These are phyloP conservation scores for Phytophthora pseudosyringae DNA, from an alignment of 352 stramenopile genomes.

Conservation along the genomic window DNA sequence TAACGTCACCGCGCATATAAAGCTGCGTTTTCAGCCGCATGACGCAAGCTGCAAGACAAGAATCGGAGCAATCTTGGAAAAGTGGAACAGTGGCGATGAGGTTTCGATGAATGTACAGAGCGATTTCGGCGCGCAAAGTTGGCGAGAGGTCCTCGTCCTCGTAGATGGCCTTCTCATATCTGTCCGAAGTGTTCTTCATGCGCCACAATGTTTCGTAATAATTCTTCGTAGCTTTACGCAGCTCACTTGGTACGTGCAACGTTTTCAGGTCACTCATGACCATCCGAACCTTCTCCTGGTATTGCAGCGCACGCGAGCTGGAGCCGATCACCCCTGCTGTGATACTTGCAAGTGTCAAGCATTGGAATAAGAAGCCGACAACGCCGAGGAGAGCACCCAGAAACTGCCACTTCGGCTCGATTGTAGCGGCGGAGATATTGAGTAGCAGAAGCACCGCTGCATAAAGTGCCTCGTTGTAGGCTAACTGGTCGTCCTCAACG, in stretches of 20 bases:
- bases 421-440: conserved; percentile 53
- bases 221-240: conserved; percentile 56
- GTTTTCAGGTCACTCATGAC: conserved; percentile 75
- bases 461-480: conserved; percentile 61
- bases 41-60: conserved; percentile 57
- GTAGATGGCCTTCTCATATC: conserved; percentile 75
- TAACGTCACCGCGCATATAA: conserved; percentile 65
- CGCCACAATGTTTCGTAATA: conserved; percentile 76
- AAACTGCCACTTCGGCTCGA: conserved; percentile 50
- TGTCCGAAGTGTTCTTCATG: conserved; percentile 73
- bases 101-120: conserved; percentile 64
- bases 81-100: conserved; percentile 61
- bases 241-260: conserved; percentile 55
- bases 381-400: conserved; percentile 46
- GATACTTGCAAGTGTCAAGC: conserved; percentile 59
- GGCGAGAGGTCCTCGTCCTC: conserved; percentile 69
- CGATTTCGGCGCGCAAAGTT: conserved; percentile 59
- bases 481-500: conserved; percentile 42
- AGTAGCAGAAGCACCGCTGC: conserved; percentile 51
- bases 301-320: conserved; percentile 56
- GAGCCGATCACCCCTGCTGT: conserved; percentile 57
- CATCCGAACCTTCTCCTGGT: conserved; percentile 65
- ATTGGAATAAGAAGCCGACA: conserved; percentile 58
- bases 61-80: conserved; percentile 65
- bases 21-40: conserved; percentile 67